Base-by-base conservation (phyloP, 2,329 filamentous ascomycete genomes). In the Albifimbria verrucaria region DNA sequence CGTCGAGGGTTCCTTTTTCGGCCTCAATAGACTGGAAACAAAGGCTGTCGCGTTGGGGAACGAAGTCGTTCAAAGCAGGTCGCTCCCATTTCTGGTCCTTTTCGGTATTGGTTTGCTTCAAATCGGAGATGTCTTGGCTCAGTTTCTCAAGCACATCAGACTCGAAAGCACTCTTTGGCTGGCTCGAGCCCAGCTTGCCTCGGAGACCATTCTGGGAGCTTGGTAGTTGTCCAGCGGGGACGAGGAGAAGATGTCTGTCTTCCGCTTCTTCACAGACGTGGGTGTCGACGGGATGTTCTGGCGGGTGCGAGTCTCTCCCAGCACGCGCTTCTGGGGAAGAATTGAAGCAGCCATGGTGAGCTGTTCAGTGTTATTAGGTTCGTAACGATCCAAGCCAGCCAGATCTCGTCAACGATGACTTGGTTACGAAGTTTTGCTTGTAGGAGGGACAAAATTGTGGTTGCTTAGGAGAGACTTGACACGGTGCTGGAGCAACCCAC, bases 21-120 rank as follows among this genome's bases (percentile, higher is more conserved):
- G 86, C 88, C 65, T 99, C 95, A 61, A 99, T 99, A 65, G 95
- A 89, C 73, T 99, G 94, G 66, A 99, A 97, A 59, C 82, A 85
- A n/a, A 99, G 77, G 59, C 75, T 86, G 58, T 94, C 85, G 32
- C 74, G 83, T 50, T 80, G 68, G 9, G 86, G 79, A 55, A 73
- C 60, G 55, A 82, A 83, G 51, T 75, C 69, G n/a, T 67, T 69
- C 4, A 82, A 74, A 0, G 79, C 77, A 6, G 82, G 82, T 1
- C 82, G 78, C 46, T 88, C 86, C 95, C 94, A 99, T 67, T 90
- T 82, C 71, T 99, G 94, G 68, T 97, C 93, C 69, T 87, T 95
- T 68, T 99, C 94, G 2, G 89, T 81, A 71, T 95, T 97, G 71
- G 82, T 90, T 64, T 90, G 81, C 77, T 92, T 96, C 60, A 95